phyloP scores from a whole-genome alignment of 352 stramenopile species.

The Pythium periplocum region DNA sequence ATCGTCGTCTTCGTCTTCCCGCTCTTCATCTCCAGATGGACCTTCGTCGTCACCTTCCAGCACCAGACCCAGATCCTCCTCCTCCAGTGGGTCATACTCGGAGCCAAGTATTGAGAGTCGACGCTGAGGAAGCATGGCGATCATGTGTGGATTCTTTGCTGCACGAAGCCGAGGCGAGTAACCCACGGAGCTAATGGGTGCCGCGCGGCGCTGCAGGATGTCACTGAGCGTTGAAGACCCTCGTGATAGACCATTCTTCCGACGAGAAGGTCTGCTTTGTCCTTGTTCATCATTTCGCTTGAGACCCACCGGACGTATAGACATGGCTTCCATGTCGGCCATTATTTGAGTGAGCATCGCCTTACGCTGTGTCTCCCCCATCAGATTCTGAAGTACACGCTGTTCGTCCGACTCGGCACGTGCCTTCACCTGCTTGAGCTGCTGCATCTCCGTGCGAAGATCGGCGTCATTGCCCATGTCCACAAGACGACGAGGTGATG shows the following conservation, averaged over 20 bases:
- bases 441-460: slow-evolving; percentile 13
- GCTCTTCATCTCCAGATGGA: background rate
- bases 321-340: slow-evolving; percentile 56
- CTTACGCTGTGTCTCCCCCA: slow-evolving; percentile 57
- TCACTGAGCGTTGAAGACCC: no score
- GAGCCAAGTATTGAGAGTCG: slow-evolving; percentile 29
- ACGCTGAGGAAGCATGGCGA: slow-evolving; percentile 28
- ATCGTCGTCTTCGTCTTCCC: slow-evolving; percentile 10
- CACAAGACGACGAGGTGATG: slow-evolving; percentile 3
- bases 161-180: no score
- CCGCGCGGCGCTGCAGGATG: no score
- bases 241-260: no score
- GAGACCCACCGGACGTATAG: no score
- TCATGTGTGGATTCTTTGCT: background rate
- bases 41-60: slow-evolving; percentile 2
- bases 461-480: slow-evolving; percentile 9
- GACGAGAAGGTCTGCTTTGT: no score
- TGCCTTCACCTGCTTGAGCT: slow-evolving; percentile 9
- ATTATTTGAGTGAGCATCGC: slow-evolving; percentile 55
- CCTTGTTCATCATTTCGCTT: no score
- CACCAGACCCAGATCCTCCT: background rate
- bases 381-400: slow-evolving; percentile 42
- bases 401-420: slow-evolving; percentile 9
- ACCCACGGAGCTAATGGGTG: no score
- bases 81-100: background rate